Evolutionary conservation across 108 stramenopile genomes (phyloP), one percentile per base, ranked within the genome.

Genomic region (Nitzschia sp.): DNA sequence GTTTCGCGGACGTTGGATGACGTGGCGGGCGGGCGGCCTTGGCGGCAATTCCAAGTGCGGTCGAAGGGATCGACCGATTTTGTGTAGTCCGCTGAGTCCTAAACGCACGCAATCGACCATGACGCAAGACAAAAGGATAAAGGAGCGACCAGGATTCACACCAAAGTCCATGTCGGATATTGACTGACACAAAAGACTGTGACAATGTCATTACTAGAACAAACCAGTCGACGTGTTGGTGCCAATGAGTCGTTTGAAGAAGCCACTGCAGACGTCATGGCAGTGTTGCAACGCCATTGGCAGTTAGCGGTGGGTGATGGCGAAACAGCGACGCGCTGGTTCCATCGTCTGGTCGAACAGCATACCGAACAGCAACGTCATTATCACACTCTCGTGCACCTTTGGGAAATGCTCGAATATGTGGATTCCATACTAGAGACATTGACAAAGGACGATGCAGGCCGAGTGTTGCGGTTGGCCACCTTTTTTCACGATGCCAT

Each of bases 401-500:
- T 91, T 27, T 53, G 81, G 57, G 90, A 94, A 76, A 78, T 94
- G 64, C 47, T 94, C 26, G 54, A 70, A 21, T 91, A 79, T 46
- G 28, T 85, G 25, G 71, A 75, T 24, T 45, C 85, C 15, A 45
- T 91, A 32, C 6, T 73, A 33, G 54, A 65, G 9, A 17, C 46
- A 6, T 13, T 13, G 1, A 9, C 8, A 51, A 23, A 51, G 8
- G 11, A 8, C 31, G 66, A 47, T 33, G 51, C 15, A 0, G 30
- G 63, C 21, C 42, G 26, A 1, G 3, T 48, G 48, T 80, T 82
- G 23, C 66, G 74, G 1, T 59, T 85, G 30, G 78, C 90, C 15
- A 87, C 82, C 23, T 91, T 94, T 60, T 94, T 94, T 72, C 93
- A 94, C 72, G 93, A 94, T 81, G 86, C 79, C 9, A 78, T 94